Conservation (phyloP, 2,329 filamentous ascomycete genomes). For the Didymella glomerata region DNA sequence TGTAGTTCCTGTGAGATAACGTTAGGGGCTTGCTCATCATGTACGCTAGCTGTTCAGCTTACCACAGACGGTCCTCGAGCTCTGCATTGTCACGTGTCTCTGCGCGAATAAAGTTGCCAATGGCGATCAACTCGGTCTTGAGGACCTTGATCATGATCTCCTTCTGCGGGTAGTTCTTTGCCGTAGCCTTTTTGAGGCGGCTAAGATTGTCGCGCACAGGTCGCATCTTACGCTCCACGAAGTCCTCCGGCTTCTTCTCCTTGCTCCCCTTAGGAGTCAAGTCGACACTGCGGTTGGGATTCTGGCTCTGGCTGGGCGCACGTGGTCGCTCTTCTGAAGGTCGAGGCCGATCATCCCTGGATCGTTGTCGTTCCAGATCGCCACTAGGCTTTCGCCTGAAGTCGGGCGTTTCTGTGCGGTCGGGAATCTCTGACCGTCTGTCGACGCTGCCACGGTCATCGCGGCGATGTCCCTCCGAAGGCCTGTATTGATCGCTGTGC, state of each 20-base stretch:
- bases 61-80: slow-evolving; percentile 63
- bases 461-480: slow-evolving; percentile 42
- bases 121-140: slow-evolving; percentile 67
- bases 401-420: slow-evolving; percentile 55
- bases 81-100: slow-evolving; percentile 54
- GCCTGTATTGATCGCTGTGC: slow-evolving; percentile 49
- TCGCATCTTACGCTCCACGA: slow-evolving; percentile 62
- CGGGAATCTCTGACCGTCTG: slow-evolving; percentile 46
- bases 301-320: slow-evolving; percentile 58
- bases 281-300: slow-evolving; percentile 43
- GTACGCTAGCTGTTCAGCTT: slow-evolving; percentile 32
- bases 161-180: slow-evolving; percentile 68
- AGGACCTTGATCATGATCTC: slow-evolving; percentile 69
- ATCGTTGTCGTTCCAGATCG: slow-evolving; percentile 46
- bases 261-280: slow-evolving; percentile 37
- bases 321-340: slow-evolving; percentile 55
- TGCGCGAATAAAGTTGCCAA: slow-evolving; percentile 69
- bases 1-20: slow-evolving; percentile 41
- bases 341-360: slow-evolving; percentile 56
- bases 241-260: slow-evolving; percentile 54
- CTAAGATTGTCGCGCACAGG: slow-evolving; percentile 69
- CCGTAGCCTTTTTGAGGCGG: slow-evolving; percentile 67
- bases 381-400: slow-evolving; percentile 56
- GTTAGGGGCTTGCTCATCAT: slow-evolving; percentile 29
- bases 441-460: slow-evolving; percentile 49